Evolutionary conservation across 306 rosid genomes (phyloP).

Genomic region (Malus fusca): DNA sequence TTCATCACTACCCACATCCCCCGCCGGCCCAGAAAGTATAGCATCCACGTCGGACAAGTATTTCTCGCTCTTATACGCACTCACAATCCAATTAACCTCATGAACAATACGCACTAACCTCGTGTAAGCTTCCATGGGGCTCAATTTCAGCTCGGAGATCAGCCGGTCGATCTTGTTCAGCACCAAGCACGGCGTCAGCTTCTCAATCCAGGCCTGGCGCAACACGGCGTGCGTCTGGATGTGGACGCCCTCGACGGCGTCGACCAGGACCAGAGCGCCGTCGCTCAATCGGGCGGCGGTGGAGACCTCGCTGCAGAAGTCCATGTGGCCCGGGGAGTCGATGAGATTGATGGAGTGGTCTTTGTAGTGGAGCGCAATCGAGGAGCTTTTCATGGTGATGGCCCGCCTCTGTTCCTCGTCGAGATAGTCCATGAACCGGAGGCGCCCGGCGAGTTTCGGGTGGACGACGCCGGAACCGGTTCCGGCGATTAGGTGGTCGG

Average conservation of each 20-base stretch:
- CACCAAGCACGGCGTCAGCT: constrained; percentile 69
- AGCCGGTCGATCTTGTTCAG: constrained; percentile 83
- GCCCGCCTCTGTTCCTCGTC: constrained; percentile 88
- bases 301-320: constrained; percentile 88
- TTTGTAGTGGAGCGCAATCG: constrained; percentile 42
- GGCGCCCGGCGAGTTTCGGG: constrained; percentile 74
- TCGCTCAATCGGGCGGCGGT: constrained; percentile 85
- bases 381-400: constrained; percentile 90
- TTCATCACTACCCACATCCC: constrained; percentile 19
- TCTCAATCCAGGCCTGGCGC: constrained; percentile 92
- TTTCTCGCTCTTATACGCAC: constrained; percentile 67
- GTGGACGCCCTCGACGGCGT: constrained; percentile 89
- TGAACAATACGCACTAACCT: constrained; percentile 59
- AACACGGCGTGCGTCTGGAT: constrained; percentile 87
- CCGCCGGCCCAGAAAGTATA: constrained; percentile 43
- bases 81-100: constrained; percentile 80
- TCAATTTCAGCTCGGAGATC: constrained; percentile 57
- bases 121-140: constrained; percentile 66
- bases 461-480: constrained; percentile 62
- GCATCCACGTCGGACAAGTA: constrained; percentile 74
- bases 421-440: constrained; percentile 81
- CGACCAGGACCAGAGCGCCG: constrained; percentile 77
- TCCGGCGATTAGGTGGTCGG: constrained; percentile 77
- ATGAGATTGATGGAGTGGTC: constrained; percentile 58
- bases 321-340: constrained; percentile 92